phyloP scores from a whole-genome alignment of 2,329 filamentous ascomycete species.

The Fusarium sacchari region DNA sequence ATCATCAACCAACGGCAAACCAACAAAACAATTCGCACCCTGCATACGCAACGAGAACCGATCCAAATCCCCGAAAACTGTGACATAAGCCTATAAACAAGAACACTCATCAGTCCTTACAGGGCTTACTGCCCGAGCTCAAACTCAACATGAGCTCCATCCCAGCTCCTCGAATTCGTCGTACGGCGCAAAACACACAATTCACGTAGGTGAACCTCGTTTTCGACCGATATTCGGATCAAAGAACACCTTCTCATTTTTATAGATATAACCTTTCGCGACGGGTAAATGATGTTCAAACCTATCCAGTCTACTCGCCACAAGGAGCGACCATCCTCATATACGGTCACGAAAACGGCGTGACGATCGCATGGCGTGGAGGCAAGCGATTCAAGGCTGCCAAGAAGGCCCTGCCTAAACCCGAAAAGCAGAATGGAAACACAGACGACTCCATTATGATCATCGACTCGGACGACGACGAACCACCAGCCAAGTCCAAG shows the following conservation, averaged over 20 bases:
- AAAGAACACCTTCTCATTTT: slow-evolving; percentile 1
- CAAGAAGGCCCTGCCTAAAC: slow-evolving; percentile 47
- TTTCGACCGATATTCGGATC: no score
- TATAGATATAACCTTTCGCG: slow-evolving; percentile 68
- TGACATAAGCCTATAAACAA: neutral
- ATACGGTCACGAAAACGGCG: slow-evolving; percentile 71
- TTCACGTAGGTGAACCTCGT: slow-evolving; percentile 53
- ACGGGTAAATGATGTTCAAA: slow-evolving; percentile 68
- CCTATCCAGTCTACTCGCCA: slow-evolving; percentile 69
- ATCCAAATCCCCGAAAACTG: neutral
- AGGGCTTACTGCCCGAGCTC: slow-evolving; percentile 39
- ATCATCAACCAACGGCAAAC: slow-evolving; percentile 7
- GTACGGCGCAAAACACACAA: slow-evolving; percentile 60
- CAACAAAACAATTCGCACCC: slow-evolving; percentile 11
- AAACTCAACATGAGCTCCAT: slow-evolving; percentile 48
- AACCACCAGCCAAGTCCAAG: slow-evolving; percentile 50
- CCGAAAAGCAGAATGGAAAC: slow-evolving; percentile 63
- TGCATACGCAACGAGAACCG: neutral
- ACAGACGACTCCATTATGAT: slow-evolving; percentile 67
- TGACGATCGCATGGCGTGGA: slow-evolving; percentile 71
- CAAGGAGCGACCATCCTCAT: slow-evolving; percentile 72
- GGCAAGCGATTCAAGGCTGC: slow-evolving; percentile 66
- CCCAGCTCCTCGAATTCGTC: slow-evolving; percentile 54
- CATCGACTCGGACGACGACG: slow-evolving; percentile 71
- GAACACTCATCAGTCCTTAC: neutral